Evolutionary conservation across 805 yeast species (phyloP).

Genomic region (Schwanniomyces occidentalis): DNA sequence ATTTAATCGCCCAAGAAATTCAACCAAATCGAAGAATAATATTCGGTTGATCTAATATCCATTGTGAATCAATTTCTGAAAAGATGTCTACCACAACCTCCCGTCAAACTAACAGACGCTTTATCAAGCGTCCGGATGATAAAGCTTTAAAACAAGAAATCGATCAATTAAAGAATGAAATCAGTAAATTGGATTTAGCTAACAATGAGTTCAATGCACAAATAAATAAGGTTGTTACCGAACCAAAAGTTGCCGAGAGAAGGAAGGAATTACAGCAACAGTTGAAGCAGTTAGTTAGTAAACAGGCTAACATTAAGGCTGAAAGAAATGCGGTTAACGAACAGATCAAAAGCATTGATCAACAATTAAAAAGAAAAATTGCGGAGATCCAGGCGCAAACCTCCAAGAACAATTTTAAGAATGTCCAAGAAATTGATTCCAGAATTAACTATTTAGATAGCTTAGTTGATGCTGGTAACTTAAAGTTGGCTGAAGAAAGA

Average conservation of each 20-base stretch:
- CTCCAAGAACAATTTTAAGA: constrained; percentile 68
- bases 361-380: constrained; percentile 69
- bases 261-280: constrained; percentile 34
- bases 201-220: constrained; percentile 54
- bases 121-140: constrained; percentile 75
- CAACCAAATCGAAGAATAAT: no score
- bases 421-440: constrained; percentile 66
- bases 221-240: constrained; percentile 44
- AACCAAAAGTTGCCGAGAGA: constrained; percentile 28
- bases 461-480: constrained; percentile 71
- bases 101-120: constrained; percentile 41
- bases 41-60: no score
- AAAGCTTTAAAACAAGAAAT: constrained; percentile 60
- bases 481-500: constrained; percentile 91
- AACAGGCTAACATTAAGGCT: constrained; percentile 49
- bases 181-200: constrained; percentile 60
- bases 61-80: not conserved
- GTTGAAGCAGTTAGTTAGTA: constrained; percentile 43
- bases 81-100: constrained; percentile 13
- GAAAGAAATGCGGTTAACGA: constrained; percentile 57
- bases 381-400: constrained; percentile 71
- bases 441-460: constrained; percentile 68
- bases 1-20: no score
- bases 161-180: constrained; percentile 55
- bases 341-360: constrained; percentile 71